Percentiles rank a stretch among this genome's conserved stretches.
phyloP scores from a whole-genome alignment of 2,329 filamentous ascomycete species.

The Cercospora citrullina region DNA sequence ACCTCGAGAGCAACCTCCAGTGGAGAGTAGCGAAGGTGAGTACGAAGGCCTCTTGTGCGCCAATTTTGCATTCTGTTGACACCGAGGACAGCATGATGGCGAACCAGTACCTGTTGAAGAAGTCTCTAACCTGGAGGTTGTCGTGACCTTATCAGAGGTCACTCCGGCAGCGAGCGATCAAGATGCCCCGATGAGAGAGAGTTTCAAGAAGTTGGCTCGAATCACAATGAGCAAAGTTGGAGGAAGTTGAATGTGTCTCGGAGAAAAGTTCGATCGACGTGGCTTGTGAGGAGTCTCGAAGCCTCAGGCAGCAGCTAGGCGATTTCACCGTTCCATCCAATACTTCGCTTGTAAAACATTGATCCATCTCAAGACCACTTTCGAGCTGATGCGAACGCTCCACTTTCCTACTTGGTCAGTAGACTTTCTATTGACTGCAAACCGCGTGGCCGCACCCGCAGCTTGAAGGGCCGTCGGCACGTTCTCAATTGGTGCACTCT shows the following conservation, averaged over 20 bases:
- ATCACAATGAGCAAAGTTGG: conserved; percentile 30
- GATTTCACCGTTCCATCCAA: neutral
- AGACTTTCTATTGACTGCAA: conserved; percentile 5
- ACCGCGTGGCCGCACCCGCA: conserved; percentile 8
- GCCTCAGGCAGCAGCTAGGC: neutral
- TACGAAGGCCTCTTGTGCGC: neutral
- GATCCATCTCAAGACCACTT: neutral
- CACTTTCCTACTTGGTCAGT: neutral
- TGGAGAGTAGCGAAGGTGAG: conserved; percentile 17
- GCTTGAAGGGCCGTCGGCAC: neutral
- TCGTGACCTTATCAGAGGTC: conserved; percentile 43
- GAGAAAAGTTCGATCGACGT: neutral
- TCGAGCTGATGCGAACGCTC: neutral
- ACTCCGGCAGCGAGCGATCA: conserved; percentile 38
- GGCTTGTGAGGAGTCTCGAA: neutral
- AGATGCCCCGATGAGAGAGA: conserved; percentile 43
- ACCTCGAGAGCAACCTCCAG: conserved; percentile 6
- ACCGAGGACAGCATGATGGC: conserved; percentile 39
- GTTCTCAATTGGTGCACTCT: neutral
- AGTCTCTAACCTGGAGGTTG: conserved; percentile 43
- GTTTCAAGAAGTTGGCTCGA: conserved; percentile 29
- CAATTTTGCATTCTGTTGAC: neutral
- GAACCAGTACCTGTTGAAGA: conserved; percentile 37
- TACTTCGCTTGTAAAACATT: neutral
- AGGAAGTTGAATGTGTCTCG: conserved; percentile 18